Conservation (phyloP, 192 early-diverging fungal genomes). For the Entomortierella parvispora region DNA sequence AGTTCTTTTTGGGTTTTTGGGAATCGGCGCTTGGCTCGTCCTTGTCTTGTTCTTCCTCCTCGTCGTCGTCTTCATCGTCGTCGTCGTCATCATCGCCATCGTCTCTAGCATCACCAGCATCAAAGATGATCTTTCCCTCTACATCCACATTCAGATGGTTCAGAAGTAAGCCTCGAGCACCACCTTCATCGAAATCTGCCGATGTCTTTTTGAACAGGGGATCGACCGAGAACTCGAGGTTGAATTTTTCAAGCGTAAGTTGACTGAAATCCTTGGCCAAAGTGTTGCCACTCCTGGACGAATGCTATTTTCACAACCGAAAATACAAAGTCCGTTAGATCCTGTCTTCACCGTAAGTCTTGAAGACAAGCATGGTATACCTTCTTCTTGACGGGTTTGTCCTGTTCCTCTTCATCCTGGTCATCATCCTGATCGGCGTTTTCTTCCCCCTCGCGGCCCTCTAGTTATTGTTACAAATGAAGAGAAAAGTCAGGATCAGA, state of each 20-base stretch:
- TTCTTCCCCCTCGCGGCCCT: slow-evolving; percentile 30
- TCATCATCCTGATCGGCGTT: slow-evolving; percentile 50
- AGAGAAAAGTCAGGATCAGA: not conserved
- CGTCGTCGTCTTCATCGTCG: slow-evolving; percentile 52
- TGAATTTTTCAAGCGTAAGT: slow-evolving; percentile 87
- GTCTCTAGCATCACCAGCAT: slow-evolving; percentile 83
- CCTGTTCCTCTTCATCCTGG: slow-evolving; percentile 61
- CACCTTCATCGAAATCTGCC: slow-evolving; percentile 98
- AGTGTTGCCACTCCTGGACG: slow-evolving; percentile 69
- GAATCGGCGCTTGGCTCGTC: slow-evolving; percentile 18
- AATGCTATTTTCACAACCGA: slow-evolving; percentile 33
- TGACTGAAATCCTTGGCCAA: slow-evolving; percentile 83
- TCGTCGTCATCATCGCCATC: slow-evolving; percentile 53
- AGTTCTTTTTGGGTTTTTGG: slow-evolving; percentile 3
- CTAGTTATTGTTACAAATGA: slow-evolving; percentile 1
- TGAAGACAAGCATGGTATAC: slow-evolving; percentile 27
- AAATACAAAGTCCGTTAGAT: too few relatives aligned
- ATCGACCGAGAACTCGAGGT: slow-evolving; percentile 93
- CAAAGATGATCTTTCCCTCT: slow-evolving; percentile 94
- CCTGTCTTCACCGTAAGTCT: slow-evolving; percentile 9
- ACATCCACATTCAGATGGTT: slow-evolving; percentile 86
- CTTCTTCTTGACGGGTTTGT: slow-evolving; percentile 52
- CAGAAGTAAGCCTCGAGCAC: slow-evolving; percentile 89
- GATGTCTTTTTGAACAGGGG: slow-evolving; percentile 98
- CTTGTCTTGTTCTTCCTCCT: not conserved